Conservation (phyloP, 2,329 filamentous ascomycete species). For the Lecanicillium sp. region DNA sequence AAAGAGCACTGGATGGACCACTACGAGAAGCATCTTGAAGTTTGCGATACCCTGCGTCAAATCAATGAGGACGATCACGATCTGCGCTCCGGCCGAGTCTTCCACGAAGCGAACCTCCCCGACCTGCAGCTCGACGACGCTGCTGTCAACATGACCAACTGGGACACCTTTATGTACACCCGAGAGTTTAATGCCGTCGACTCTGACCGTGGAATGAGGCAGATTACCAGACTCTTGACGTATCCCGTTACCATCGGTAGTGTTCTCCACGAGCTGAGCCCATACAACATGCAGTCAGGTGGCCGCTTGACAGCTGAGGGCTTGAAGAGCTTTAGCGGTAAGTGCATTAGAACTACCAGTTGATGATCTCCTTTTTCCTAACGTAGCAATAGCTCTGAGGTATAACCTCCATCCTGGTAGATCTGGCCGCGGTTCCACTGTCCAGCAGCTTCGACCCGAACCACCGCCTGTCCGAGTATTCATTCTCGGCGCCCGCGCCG, state of each 20-base stretch:
- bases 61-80: conserved; percentile 99
- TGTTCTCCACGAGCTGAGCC: conserved; percentile 87
- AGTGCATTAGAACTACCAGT: conserved; percentile 23
- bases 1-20: conserved; percentile 95
- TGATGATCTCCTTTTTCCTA: conserved; percentile 9
- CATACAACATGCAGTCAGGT: conserved; percentile 71
- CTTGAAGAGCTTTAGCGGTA: conserved; percentile 87
- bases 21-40: conserved; percentile 84
- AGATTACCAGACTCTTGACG: conserved; percentile 86
- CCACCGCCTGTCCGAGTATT: conserved; percentile 89
- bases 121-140: conserved; percentile 86
- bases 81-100: conserved; percentile 79
- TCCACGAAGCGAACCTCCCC: conserved; percentile 90
- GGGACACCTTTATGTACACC: conserved; percentile 95
- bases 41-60: conserved; percentile 84
- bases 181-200: conserved; percentile 88
- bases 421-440: conserved; percentile 62
- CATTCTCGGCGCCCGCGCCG: conserved; percentile 89
- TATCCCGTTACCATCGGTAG: conserved; percentile 91
- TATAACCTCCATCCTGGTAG: conserved; percentile 89
- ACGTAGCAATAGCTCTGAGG: conserved; percentile 58
- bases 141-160: conserved; percentile 94
- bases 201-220: conserved; percentile 81
- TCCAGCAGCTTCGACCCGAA: conserved; percentile 74
- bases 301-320: conserved; percentile 80